Base-by-base conservation (phyloP, 2,329 filamentous ascomycete genomes). In the Trichoderma hamatum region DNA sequence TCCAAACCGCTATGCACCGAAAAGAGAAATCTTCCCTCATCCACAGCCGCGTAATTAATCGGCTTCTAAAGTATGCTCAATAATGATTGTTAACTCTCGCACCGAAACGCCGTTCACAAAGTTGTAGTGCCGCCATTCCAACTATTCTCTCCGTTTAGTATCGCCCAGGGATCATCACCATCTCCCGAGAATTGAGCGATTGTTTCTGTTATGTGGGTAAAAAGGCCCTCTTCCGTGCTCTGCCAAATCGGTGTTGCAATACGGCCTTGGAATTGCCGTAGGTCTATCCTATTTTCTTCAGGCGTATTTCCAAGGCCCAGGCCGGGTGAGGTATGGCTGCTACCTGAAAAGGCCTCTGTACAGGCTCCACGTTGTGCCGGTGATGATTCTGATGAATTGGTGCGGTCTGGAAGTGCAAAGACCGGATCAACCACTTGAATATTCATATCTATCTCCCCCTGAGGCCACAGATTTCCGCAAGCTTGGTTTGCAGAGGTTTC, bases 241-340 rank as follows among this genome's bases (percentile, higher is more conserved):
- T 75, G 74, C 78, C 78, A 80, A 28, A 77, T 63, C 0, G 77
- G 76, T 19, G 74, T 74, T 16, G 72, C 56, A 5, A 77, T 73
- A 5, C 77, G 77, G 5, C 75, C 78, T 65, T 79, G 78, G 13
- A 80, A 76, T 6, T 74, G 70, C 30, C 78, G 73, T 32, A 80
- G 64, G 43, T 80, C 78, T 26, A 80, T 71, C 21, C 76, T 73
- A 46, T 80, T 80, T 67, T 80, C 79, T 65, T 80, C 79, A 6
- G 72, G 72, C 14, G 75, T 79, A 71, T 78, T 80, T n/a, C 78
- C 78, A n/a, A 79, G 75, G 75, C 78, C 28, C 14, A 72, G 64
- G 32, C 74, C 70, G 0, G 77, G 76, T 6, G 78, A 79, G 11
- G 77, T 76, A 43, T 78, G 74, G 36, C 74, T 78, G 70, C 77